Evolutionary conservation across 2,329 filamentous ascomycete genomes (phyloP).

Genomic region (Xylariaceae sp.): DNA sequence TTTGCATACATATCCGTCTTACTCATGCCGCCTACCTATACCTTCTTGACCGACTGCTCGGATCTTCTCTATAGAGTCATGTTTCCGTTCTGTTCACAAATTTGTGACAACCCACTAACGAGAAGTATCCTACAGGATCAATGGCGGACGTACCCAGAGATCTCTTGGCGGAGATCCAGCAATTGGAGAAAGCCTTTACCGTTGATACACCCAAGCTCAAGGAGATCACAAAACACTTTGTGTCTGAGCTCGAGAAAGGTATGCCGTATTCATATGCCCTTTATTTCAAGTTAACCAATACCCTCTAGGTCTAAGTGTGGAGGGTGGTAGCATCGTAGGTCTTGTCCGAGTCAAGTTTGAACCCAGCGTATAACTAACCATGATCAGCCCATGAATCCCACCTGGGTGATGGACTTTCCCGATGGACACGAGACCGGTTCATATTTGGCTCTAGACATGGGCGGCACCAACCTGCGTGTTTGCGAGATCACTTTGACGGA

Average conservation of each 20-base stretch:
- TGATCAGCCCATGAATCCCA: slow-evolving; percentile 87
- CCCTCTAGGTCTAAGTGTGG: slow-evolving; percentile 64
- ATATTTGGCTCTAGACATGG: slow-evolving; percentile 89
- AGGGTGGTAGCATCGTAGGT: slow-evolving; percentile 89
- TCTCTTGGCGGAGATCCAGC: slow-evolving; percentile 71
- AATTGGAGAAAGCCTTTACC: slow-evolving; percentile 77
- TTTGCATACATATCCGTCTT: not conserved
- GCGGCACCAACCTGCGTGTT: slow-evolving; percentile 90
- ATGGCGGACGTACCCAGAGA: slow-evolving; percentile 87
- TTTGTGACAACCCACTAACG: not conserved
- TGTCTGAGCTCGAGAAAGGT: slow-evolving; percentile 83
- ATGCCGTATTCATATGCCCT: slow-evolving; percentile 11
- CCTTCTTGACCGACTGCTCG: too few relatives aligned
- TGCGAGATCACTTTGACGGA: slow-evolving; percentile 88
- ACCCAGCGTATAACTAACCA: slow-evolving; percentile 8
- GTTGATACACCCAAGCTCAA: slow-evolving; percentile 77
- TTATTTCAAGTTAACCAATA: slow-evolving; percentile 6
- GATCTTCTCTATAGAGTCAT: not conserved
- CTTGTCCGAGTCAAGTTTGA: not conserved
- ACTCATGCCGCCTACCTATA: too few relatives aligned
- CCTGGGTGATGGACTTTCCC: slow-evolving; percentile 89
- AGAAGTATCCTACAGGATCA: slow-evolving; percentile 54
- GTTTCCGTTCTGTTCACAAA: not conserved
- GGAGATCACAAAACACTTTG: slow-evolving; percentile 83
- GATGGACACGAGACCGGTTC: slow-evolving; percentile 82